These are phyloP conservation scores for Nidula microcarpa DNA, from an alignment of 768 basidiomycete species.

Conservation along the genomic window DNA sequence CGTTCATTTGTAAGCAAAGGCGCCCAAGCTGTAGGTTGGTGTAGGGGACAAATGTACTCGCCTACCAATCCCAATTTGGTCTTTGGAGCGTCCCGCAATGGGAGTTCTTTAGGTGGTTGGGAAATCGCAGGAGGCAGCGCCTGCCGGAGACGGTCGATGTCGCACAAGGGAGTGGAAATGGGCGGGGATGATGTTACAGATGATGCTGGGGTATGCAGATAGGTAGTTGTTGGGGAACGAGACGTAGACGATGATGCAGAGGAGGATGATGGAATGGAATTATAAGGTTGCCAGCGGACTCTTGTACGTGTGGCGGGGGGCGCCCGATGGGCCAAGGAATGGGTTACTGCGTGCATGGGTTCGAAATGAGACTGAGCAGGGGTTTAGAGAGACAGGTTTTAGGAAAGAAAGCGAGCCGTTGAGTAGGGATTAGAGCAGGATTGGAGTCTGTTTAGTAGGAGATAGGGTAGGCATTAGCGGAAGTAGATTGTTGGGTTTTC, in stretches of 20 bases:
- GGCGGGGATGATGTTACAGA: constrained; percentile 45
- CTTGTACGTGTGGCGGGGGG: constrained; percentile 64
- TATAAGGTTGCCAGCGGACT: constrained; percentile 82
- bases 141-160: constrained; percentile 25
- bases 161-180: background rate
- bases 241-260: constrained; percentile 28
- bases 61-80: constrained; percentile 60
- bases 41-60: constrained; percentile 30
- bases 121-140: constrained; percentile 20
- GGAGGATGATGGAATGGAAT: constrained; percentile 37
- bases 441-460: constrained; percentile 27
- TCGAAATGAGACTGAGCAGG: constrained; percentile 23
- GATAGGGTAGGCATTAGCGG: constrained; percentile 27
- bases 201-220: constrained; percentile 58
- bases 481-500: constrained; percentile 10
- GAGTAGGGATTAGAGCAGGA: constrained; percentile 21
- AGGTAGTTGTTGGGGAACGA: constrained; percentile 36
- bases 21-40: background rate
- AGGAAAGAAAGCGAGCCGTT: constrained; percentile 16
- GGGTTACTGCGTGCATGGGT: constrained; percentile 38
- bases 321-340: constrained; percentile 67
- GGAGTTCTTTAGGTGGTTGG: constrained; percentile 27
- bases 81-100: constrained; percentile 35
- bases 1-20: constrained; percentile 9
- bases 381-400: constrained; percentile 10